Conservation (phyloP, 2,329 filamentous ascomycete species). For the Hawksworthiomyces lignivorus region DNA sequence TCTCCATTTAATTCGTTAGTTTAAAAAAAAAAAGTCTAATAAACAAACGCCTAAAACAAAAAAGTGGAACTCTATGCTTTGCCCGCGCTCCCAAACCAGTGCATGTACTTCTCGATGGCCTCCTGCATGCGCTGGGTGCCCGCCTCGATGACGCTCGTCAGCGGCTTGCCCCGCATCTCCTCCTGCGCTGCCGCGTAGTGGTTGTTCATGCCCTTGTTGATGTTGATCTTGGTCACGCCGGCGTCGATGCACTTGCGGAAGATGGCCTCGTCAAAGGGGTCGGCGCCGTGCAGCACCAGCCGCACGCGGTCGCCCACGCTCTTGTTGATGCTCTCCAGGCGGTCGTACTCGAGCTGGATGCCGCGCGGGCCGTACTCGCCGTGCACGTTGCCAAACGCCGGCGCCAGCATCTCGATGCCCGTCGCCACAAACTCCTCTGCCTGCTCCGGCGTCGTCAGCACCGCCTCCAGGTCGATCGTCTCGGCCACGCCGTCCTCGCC, state of each 20-base stretch:
- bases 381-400: slow-evolving; percentile 70
- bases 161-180: slow-evolving; percentile 37
- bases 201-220: slow-evolving; percentile 45
- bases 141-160: slow-evolving; percentile 40
- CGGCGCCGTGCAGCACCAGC: slow-evolving; percentile 40
- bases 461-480: slow-evolving; percentile 36
- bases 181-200: slow-evolving; percentile 36
- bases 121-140: slow-evolving; percentile 39
- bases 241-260: slow-evolving; percentile 36
- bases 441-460: slow-evolving; percentile 60
- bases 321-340: slow-evolving; percentile 35
- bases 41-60: too few species aligned
- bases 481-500: slow-evolving; percentile 68
- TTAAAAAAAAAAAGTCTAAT: too few species aligned
- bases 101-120: slow-evolving; percentile 40
- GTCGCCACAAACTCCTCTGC: slow-evolving; percentile 62
- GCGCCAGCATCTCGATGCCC: slow-evolving; percentile 67
- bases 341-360: slow-evolving; percentile 52
- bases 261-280: slow-evolving; percentile 38
- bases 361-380: slow-evolving; percentile 63
- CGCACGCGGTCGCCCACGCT: slow-evolving; percentile 37
- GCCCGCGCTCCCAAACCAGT: slow-evolving; percentile 36
- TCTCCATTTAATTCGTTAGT: not conserved
- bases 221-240: slow-evolving; percentile 42
- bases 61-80: slow-evolving; percentile 33